Conservation (phyloP, 768 basidiomycete genomes). For the Suillus subalutaceus region DNA sequence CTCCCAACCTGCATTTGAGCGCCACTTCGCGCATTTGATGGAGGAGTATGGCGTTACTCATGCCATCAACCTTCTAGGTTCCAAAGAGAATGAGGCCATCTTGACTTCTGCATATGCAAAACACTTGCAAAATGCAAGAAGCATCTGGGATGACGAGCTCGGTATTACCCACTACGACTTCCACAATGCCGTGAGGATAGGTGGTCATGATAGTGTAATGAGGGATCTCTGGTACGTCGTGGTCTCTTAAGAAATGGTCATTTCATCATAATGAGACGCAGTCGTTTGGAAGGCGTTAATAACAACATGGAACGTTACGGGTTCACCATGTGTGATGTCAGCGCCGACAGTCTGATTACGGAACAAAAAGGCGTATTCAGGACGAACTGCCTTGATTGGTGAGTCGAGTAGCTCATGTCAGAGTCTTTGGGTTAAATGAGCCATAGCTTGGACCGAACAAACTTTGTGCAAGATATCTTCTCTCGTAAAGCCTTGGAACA, state of each 20-base stretch:
- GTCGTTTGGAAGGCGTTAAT: slow-evolving; percentile 59
- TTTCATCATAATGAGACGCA: slow-evolving; percentile 30
- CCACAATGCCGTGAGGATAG: slow-evolving; percentile 76
- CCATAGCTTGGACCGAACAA: slow-evolving; percentile 89
- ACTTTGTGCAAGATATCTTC: slow-evolving; percentile 95
- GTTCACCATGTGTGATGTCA: slow-evolving; percentile 79
- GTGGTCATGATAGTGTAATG: slow-evolving; percentile 87
- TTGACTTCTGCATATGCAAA: slow-evolving; percentile 82
- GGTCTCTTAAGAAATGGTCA: slow-evolving; percentile 13
- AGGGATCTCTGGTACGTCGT: slow-evolving; percentile 64
- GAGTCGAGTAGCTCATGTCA: slow-evolving; percentile 9
- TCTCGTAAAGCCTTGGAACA: slow-evolving; percentile 81
- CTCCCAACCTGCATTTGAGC: slow-evolving; percentile 96
- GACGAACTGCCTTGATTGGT: slow-evolving; percentile 97
- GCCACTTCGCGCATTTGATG: slow-evolving; percentile 85
- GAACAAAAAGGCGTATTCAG: slow-evolving; percentile 91
- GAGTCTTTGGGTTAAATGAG: slow-evolving; percentile 12
- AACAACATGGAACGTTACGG: slow-evolving; percentile 79
- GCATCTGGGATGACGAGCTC: slow-evolving; percentile 66
- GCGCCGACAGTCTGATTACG: slow-evolving; percentile 72
- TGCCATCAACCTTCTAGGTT: slow-evolving; percentile 89
- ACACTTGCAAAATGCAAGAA: slow-evolving; percentile 71
- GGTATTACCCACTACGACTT: slow-evolving; percentile 93
- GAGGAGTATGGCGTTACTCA: slow-evolving; percentile 86
- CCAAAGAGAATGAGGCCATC: slow-evolving; percentile 88